Evolutionary conservation across 768 basidiomycete genomes (phyloP), one percentile per base, ranked within the genome.

Genomic region (Chalciporus chontae): DNA sequence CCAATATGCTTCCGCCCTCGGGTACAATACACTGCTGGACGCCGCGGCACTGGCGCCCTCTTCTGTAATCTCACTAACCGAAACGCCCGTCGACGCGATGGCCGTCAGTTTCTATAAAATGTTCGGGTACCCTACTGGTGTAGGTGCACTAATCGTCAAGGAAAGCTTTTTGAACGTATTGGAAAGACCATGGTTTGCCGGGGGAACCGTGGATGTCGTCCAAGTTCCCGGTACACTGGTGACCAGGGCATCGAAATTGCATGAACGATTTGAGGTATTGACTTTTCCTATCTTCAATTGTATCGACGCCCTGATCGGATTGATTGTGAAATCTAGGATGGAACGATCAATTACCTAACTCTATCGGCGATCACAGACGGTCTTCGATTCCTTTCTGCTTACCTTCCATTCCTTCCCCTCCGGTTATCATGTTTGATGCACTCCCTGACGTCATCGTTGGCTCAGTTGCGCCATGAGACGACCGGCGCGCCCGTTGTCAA

Each of bases 91-190:
- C 10, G 90, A 93, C 65, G 90, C 89, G 1, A 82, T 90, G 77
- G 88, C 83, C 0, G 62, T 93, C 46, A 88, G 85, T 39, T 90
- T 92, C 59, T 93, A 93, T 70, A 93, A 93, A 58, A 90, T 92
- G 85, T 89, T 90, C 55, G 90, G 90, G 29, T 92, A 83, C 57
- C 90, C 90, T 10, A 91, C 89, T 0, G 90, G 90, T 8, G 80
- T 91, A 38, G 90, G 90, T 31, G 88, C 88, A 11, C 73, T 93
- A 5, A 66, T 93, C 24, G 83, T 86, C 39, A 86, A 83, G 63
- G 82, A 84, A 59, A 77, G 78, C 8, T 88, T 90, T 57, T 67
- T 90, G 44, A 65, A 65, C 5, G 70, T 70, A 42, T 71, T 89
- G 36, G 73, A 80, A 47, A 78, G 87, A 8, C 88, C 87, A 0